Percentiles rank a stretch among this genome's conserved stretches.
These are phyloP conservation scores for Gossypium gossypioides DNA, from an alignment of 441 rosid species.

Conservation along the genomic window DNA sequence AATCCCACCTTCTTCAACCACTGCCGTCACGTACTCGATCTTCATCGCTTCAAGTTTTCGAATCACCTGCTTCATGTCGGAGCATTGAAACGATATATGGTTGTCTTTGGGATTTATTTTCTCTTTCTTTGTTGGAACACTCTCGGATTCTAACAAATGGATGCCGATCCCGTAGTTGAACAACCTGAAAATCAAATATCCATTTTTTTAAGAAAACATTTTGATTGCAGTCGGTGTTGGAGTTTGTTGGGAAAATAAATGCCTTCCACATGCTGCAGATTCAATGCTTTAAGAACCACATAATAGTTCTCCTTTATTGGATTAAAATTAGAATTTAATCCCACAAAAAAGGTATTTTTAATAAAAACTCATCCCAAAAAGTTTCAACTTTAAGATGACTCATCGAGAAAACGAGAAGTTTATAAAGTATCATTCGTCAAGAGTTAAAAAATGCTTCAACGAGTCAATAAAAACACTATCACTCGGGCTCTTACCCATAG, in stretches of 20 bases:
- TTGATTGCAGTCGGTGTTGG: not conserved
- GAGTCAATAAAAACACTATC: too few species aligned
- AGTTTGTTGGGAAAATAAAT: not conserved
- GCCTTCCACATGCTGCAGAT: not conserved
- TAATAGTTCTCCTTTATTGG: too few species aligned
- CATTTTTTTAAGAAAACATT: not conserved
- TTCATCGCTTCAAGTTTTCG: constrained; percentile 26
- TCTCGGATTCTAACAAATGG: constrained; percentile 34
- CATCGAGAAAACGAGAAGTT: too few species aligned
- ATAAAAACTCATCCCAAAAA: too few species aligned
- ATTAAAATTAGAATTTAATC: too few species aligned
- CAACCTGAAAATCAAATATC: constrained; percentile 27
- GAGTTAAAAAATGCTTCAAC: too few species aligned
- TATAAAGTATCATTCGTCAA: too few species aligned
- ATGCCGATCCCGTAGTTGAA: constrained; percentile 46
- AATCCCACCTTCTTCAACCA: constrained; percentile 44
- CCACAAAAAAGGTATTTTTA: too few species aligned
- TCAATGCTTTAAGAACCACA: not conserved
- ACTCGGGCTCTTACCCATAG: too few species aligned
- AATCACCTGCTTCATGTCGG: constrained; percentile 25
- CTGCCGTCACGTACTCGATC: constrained; percentile 36
- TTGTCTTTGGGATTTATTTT: constrained; percentile 45
- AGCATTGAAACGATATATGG: constrained; percentile 43
- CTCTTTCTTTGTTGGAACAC: constrained; percentile 20
- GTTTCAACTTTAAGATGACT: too few species aligned